These are phyloP conservation scores for Mycosphaerella arachidis DNA, from an alignment of 2,329 filamentous ascomycete species.

Conservation along the genomic window DNA sequence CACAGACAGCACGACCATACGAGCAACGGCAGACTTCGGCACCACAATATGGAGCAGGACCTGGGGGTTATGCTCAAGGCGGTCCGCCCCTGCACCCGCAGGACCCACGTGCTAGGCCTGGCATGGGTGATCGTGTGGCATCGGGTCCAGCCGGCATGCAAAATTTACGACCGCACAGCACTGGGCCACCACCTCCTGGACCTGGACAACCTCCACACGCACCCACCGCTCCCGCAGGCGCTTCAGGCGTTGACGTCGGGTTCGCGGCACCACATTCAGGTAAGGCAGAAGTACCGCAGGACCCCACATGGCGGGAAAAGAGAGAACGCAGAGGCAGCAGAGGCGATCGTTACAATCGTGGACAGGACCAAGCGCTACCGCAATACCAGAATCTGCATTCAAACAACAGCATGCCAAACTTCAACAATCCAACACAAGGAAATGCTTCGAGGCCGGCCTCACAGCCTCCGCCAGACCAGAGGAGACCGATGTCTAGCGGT, in stretches of 20 bases:
- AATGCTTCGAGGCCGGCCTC: conserved; percentile 16
- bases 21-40: conserved; percentile 19
- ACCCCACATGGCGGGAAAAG: conserved; percentile 15
- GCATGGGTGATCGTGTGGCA: conserved; percentile 27
- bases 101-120: conserved; percentile 20
- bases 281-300: conserved; percentile 21
- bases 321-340: background rate
- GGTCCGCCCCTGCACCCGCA: conserved; percentile 15
- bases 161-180: conserved; percentile 4
- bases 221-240: conserved; percentile 16
- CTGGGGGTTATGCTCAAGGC: conserved; percentile 1
- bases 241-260: conserved; percentile 36
- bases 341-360: conserved; percentile 7
- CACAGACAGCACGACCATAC: conserved; percentile 17
- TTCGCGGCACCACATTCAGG: conserved; percentile 43
- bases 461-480: conserved; percentile 4
- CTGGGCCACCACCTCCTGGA: conserved; percentile 7
- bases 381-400: conserved; percentile 1
- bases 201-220: conserved; percentile 19
- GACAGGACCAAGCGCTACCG: conserved; percentile 3
- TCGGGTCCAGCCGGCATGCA: conserved; percentile 30
- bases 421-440: conserved; percentile 7
- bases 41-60: background rate
- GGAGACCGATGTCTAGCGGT: conserved; percentile 4
- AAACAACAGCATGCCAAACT: conserved; percentile 18